A percentile compares a stretch with the other conserved stretches of the same genome.
Evolutionary conservation across 345 rosid species (phyloP).

Genomic region (Eucalyptus caleyi): DNA sequence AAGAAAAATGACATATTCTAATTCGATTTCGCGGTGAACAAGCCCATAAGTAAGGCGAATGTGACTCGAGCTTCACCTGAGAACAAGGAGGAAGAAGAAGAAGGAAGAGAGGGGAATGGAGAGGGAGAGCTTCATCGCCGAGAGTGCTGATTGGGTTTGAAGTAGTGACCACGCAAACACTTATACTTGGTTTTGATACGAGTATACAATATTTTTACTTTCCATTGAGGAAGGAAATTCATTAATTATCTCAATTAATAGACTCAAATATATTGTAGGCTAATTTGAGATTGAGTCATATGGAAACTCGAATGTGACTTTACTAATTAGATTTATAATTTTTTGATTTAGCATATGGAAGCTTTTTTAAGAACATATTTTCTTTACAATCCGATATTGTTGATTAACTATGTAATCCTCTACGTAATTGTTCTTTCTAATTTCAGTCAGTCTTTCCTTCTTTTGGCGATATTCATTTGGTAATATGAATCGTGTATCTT

Average conservation of each 20-base stretch:
- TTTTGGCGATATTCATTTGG: neutral
- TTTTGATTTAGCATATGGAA: neutral
- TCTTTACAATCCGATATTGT: neutral
- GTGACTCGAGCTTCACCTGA: neutral
- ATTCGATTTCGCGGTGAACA: neutral
- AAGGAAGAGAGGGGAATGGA: neutral
- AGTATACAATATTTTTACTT: neutral
- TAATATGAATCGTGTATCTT: neutral
- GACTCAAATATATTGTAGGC: neutral
- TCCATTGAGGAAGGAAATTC: neutral
- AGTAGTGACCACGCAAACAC: neutral
- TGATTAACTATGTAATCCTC: neutral
- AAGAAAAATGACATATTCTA: neutral
- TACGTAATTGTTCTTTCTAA: neutral
- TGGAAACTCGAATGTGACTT: neutral
- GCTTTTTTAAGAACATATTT: neutral
- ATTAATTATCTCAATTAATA: no score
- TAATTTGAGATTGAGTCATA: neutral
- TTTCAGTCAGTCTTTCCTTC: neutral
- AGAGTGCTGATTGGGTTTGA: neutral
- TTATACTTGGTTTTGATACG: neutral
- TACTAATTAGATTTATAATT: neutral
- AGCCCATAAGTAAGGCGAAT: neutral
- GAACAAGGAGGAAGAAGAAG: neutral
- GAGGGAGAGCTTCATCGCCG: neutral